Evolutionary conservation across 2,329 filamentous ascomycete species (phyloP), one percentile per base, ranked within the genome.

Genomic region (Ophiostoma angusticollis): DNA sequence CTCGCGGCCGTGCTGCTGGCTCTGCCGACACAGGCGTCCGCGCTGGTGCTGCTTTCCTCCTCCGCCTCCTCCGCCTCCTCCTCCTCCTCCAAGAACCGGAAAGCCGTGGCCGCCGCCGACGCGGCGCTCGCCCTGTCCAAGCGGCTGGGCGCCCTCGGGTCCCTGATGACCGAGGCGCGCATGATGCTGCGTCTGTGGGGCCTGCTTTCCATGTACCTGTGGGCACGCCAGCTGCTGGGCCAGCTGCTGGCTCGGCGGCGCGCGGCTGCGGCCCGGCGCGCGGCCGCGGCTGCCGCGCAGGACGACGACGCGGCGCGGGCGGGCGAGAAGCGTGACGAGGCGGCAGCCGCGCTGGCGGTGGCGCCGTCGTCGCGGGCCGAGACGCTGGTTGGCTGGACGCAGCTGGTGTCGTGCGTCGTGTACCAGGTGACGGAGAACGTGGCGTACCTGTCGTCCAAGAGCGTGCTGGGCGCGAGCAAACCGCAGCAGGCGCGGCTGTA

Each of bases 361-460:
- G 3, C 48, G 62, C 32, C 60, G 67, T 46, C 65, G 59, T 47
- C 51, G 27, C 45, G 49, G 9, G 49, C 67, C 42, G 66, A 65
- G 45, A 54, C 54, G 8, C 47, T 56, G 24, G 61, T 94, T 32
- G 72, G 74, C 17, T 79, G 76, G 58, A 62, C 71, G 6, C 82
- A 91, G 57, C 72, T 94, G 16, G 47, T 68, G 9, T 67, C 74
- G 9, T 81, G 82, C 56, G 59, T 80, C 9, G 55, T 64, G 9
- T 93, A 82, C 63, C 86, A 95, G 60, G 61, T 73, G 1, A 67
- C 89, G 29, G 91, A 98, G 65, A 95, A 94, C 60, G 69, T 72
- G 28, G 81, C 81, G 13, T 93, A 81, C 62, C 69, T 96, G 27
- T 69, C 77, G 3, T 65, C 67, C 44, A 86, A 86, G 57, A 78